phyloP scores from a whole-genome alignment of 306 rosid genomes.

The Medicago ruthenica region DNA sequence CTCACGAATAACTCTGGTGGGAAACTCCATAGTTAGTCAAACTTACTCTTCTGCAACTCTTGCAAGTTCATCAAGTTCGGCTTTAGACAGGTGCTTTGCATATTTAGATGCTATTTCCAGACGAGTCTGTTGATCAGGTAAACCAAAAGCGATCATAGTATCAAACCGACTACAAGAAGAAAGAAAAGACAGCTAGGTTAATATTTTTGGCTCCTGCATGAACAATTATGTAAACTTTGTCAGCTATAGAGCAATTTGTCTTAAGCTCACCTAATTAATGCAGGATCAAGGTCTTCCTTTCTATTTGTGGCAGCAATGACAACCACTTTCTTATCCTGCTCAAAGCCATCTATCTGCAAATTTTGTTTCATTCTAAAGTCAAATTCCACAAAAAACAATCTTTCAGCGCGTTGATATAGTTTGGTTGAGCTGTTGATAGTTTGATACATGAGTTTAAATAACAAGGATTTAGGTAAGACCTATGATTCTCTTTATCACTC shows the following conservation, averaged over 20 bases:
- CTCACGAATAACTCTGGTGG: too few relatives aligned
- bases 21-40: constrained; percentile 2
- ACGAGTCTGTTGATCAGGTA: constrained; percentile 83
- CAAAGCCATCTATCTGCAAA: constrained; percentile 94
- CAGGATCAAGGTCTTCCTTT: constrained; percentile 95
- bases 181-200: constrained; percentile 30
- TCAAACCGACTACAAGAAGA: constrained; percentile 72
- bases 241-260: constrained; percentile 23
- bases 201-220: neutral
- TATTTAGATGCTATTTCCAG: constrained; percentile 81
- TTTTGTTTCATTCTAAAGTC: constrained; percentile 20
- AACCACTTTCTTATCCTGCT: constrained; percentile 86
- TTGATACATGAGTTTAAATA: neutral
- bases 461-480: constrained; percentile 3
- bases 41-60: constrained; percentile 50
- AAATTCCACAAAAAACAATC: constrained; percentile 21
- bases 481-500: neutral
- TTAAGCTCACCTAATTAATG: constrained; percentile 70
- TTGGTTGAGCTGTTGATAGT: constrained; percentile 12
- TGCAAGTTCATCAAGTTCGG: constrained; percentile 50
- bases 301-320: constrained; percentile 96
- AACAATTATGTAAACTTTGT: constrained; percentile 10
- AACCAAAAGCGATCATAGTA: constrained; percentile 70
- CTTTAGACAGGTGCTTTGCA: constrained; percentile 69
- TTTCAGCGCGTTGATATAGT: constrained; percentile 7